Evolutionary conservation across 345 rosid species (phyloP).

Genomic region (Citrus australasica): DNA sequence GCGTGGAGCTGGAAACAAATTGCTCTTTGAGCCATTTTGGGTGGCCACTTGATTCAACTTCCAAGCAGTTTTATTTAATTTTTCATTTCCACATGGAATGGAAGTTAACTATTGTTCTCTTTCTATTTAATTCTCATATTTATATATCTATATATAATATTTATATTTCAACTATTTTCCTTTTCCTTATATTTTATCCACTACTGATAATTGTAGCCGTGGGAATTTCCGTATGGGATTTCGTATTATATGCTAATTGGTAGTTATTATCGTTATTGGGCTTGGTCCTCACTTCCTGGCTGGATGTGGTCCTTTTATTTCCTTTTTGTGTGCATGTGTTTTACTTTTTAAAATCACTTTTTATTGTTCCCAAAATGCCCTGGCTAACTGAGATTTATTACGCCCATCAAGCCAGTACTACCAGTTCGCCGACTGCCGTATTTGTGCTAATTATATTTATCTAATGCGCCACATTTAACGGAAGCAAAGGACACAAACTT

Average conservation of each 20-base stretch:
- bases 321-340: not conserved
- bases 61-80: no score
- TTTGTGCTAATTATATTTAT: not conserved
- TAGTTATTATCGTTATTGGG: slow-evolving; percentile 37
- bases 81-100: not conserved
- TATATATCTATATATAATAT: no score
- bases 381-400: not conserved
- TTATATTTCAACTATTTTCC: not conserved
- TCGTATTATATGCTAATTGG: slow-evolving; percentile 19
- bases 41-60: slow-evolving; percentile 41
- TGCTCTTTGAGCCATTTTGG: slow-evolving; percentile 52
- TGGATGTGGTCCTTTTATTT: not conserved
- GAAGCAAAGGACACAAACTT: not conserved
- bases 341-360: not conserved
- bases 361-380: not conserved
- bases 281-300: not conserved
- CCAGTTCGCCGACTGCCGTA: not conserved
- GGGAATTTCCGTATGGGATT: slow-evolving; percentile 11
- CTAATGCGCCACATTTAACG: not conserved
- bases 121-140: no score
- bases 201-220: not conserved
- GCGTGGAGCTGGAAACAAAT: slow-evolving; percentile 26
- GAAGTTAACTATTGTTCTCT: not conserved
- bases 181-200: not conserved
- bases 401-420: not conserved